Evolutionary conservation across 2,329 filamentous ascomycete genomes (phyloP).

Genomic region (Blumeria graminis): DNA sequence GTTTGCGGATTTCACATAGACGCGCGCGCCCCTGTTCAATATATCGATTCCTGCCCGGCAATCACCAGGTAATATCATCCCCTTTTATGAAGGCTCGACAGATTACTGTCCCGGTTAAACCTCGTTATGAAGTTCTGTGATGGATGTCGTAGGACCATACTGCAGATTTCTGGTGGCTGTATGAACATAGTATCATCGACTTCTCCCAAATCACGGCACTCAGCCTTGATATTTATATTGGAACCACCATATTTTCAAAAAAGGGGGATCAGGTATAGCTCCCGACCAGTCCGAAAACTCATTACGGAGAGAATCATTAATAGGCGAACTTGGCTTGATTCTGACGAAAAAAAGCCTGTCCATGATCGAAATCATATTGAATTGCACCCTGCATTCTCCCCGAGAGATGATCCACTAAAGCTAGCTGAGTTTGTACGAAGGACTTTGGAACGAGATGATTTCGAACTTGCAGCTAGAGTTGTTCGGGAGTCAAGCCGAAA

Average conservation of each 20-base stretch:
- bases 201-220: too few relatives aligned
- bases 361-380: constrained; percentile 2
- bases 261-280: neutral
- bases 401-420: constrained; percentile 36
- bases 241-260: neutral
- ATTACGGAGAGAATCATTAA: neutral
- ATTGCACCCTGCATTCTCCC: neutral
- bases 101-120: too few relatives aligned
- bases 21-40: too few relatives aligned
- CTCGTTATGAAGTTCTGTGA: too few relatives aligned
- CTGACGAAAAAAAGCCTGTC: constrained; percentile 6
- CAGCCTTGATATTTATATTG: neutral
- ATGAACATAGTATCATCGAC: too few relatives aligned
- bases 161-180: too few relatives aligned
- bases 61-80: too few relatives aligned
- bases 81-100: too few relatives aligned
- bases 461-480: constrained; percentile 42
- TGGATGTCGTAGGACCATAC: too few relatives aligned
- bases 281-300: neutral
- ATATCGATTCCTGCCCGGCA: too few relatives aligned
- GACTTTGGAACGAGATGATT: constrained; percentile 32
- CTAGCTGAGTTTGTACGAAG: constrained; percentile 43
- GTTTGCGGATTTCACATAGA: neutral
- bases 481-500: constrained; percentile 43
- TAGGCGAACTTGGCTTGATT: constrained; percentile 8